phyloP scores from a whole-genome alignment of 148 eudicot genomes.

The Fagopyrum tataricum region DNA sequence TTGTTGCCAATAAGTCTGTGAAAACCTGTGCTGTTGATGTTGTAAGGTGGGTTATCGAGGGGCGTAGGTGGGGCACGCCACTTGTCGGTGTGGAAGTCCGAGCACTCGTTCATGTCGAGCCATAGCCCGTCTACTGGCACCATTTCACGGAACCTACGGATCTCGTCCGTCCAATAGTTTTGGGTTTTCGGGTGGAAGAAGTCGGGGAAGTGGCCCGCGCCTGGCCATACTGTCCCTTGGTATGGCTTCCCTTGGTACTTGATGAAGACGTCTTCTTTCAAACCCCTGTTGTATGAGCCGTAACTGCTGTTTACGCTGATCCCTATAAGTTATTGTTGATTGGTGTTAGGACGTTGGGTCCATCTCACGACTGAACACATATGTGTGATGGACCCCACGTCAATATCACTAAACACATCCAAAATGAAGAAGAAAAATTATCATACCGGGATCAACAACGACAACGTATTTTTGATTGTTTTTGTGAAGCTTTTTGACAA shows the following conservation, averaged over 20 bases:
- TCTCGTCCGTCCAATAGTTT: slow-evolving; percentile 41
- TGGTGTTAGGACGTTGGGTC: neutral
- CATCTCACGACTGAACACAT: too few species aligned
- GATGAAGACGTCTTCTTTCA: slow-evolving; percentile 36
- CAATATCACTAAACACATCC: too few species aligned
- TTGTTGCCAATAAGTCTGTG: slow-evolving; percentile 24
- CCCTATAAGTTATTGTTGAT: slow-evolving; percentile 11
- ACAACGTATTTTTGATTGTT: slow-evolving; percentile 39
- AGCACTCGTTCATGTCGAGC: slow-evolving; percentile 43
- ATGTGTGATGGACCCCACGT: too few species aligned
- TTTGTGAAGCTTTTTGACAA: slow-evolving; percentile 32
- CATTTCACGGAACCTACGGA: slow-evolving; percentile 26
- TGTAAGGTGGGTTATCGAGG: slow-evolving; percentile 52
- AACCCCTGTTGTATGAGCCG: slow-evolving; percentile 32
- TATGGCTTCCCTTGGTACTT: slow-evolving; percentile 38
- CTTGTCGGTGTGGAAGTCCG: slow-evolving; percentile 22
- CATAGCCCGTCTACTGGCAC: slow-evolving; percentile 34
- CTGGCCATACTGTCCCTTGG: slow-evolving; percentile 51
- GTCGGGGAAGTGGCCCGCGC: slow-evolving; percentile 45
- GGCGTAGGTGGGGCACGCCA: slow-evolving; percentile 22
- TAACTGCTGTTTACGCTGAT: slow-evolving; percentile 34
- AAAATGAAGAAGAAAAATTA: too few species aligned
- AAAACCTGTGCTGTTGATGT: slow-evolving; percentile 34
- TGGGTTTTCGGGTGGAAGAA: slow-evolving; percentile 35
- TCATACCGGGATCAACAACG: slow-evolving; percentile 45